A percentile compares a stretch with the other conserved stretches of the same genome.
Evolutionary conservation across 1,284 basidiomycete species (phyloP).

Genomic region (Rhodotorula glutinis): DNA sequence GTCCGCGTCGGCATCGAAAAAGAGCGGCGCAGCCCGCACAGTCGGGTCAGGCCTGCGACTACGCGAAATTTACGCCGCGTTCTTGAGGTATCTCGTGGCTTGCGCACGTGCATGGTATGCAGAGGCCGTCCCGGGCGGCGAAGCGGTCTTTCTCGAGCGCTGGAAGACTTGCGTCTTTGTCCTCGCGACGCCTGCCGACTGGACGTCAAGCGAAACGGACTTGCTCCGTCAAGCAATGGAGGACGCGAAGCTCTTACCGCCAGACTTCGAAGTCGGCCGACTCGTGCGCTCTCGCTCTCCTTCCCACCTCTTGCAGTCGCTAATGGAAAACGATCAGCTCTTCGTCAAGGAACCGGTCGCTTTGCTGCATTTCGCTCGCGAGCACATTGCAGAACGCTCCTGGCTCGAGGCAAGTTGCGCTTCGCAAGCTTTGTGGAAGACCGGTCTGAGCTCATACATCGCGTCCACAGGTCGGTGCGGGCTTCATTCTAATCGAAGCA

Average conservation of each 20-base stretch:
- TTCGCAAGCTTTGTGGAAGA: too few relatives aligned
- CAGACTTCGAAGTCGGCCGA: neutral
- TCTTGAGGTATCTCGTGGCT: neutral
- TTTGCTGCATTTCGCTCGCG: constrained; percentile 1
- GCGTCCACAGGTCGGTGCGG: neutral
- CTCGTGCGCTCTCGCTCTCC: neutral
- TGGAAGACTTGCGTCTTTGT: constrained; percentile 11
- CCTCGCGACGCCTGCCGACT: constrained; percentile 19
- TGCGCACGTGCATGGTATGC: constrained; percentile 19
- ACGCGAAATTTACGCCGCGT: constrained; percentile 12
- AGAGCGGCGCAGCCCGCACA: neutral
- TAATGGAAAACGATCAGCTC: neutral
- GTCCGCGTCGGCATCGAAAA: neutral
- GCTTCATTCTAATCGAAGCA: constrained; percentile 21
- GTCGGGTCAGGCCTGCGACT: constrained; percentile 16
- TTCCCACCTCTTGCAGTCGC: too few relatives aligned
- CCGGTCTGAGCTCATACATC: too few relatives aligned
- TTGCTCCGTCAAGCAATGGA: constrained; percentile 10
- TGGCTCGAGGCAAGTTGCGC: neutral
- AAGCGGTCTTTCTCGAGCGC: constrained; percentile 17
- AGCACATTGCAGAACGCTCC: neutral
- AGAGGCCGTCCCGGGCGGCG: constrained; percentile 10
- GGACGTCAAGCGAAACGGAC: neutral
- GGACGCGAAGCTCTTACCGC: constrained; percentile 7
- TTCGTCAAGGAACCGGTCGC: constrained; percentile 24